Conservation (phyloP, 2,329 filamentous ascomycete species). For the Thelonectria discophora region DNA sequence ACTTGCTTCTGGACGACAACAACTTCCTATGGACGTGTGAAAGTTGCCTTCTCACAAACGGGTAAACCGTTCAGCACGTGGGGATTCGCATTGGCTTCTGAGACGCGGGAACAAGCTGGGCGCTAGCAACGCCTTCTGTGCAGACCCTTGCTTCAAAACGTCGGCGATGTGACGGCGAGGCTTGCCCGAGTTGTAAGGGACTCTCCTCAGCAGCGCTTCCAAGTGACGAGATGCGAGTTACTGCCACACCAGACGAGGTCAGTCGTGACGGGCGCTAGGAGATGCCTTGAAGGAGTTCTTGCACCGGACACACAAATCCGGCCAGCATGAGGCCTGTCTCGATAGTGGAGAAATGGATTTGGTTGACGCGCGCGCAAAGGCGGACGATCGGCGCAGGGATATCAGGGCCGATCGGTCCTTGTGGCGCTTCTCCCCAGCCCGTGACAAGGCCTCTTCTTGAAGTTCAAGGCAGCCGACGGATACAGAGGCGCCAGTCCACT, state of each 20-base stretch:
- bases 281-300: constrained; percentile 4
- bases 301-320: constrained; percentile 18
- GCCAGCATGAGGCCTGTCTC: constrained; percentile 28
- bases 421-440: constrained; percentile 39
- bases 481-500: background rate
- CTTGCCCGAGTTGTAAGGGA: constrained; percentile 4
- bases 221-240: background rate
- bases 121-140: constrained; percentile 27
- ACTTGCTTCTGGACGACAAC: background rate
- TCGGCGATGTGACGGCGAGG: constrained; percentile 30
- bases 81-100: constrained; percentile 33
- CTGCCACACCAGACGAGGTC: constrained; percentile 21
- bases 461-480: no score
- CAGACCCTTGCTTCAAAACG: constrained; percentile 21
- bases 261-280: constrained; percentile 14
- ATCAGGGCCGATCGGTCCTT: constrained; percentile 42
- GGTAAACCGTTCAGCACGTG: constrained; percentile 40
- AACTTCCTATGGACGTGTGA: constrained; percentile 6
- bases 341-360: constrained; percentile 27
- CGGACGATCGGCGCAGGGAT: constrained; percentile 38
- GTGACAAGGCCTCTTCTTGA: constrained; percentile 7
- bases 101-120: constrained; percentile 21
- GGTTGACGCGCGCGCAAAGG: constrained; percentile 34
- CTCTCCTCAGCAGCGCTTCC: background rate
- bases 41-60: constrained; percentile 18